Base-by-base conservation (phyloP, 345 rosid species). In the Mallotus nudiflorus region DNA sequence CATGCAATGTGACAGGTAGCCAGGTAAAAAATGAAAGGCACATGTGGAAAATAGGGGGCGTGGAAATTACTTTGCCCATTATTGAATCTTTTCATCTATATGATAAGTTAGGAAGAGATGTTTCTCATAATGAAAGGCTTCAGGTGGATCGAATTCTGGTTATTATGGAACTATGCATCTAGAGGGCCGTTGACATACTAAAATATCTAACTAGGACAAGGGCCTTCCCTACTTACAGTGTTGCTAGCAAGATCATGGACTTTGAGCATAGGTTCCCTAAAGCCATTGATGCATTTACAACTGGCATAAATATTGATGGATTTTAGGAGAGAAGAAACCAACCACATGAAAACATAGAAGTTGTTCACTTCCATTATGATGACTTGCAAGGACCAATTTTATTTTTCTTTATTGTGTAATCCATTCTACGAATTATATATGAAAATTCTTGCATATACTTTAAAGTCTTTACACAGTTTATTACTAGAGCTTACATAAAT, bases 61-160 rank as follows among this genome's bases (percentile, higher is more conserved):
- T 74, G 50, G 78, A 77, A 24, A 77, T 75, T 6, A 46, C 83
- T 55, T 66, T 85, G 66, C 84, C 87, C 19, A 56, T 60, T 14
- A 77, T 83, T 62, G 83, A 83, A 70, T 83, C 89, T 53, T 85
- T 83, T 68, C 87, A 85, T 80, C 73, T 83, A 10, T 83, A 83
- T 69, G 85, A 85, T 70, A 72, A 85, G 63, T 31, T 85, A n/a
- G 87, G 89, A 37, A 79, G 84, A 78, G 85, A 82, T 28, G 80
- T 85, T 69, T 79, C 85, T 55, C 89, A 85, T 62, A 72, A 83
- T 3, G 87, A 81, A 58, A 71, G 68, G 58, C 82, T 85, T 7
- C 60, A 68, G 66, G 84, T 81, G 49, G 89, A 85, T 69, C 78
- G 73, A 19, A 78, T 85, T 60, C 87, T 84, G 24, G 85, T 85